Percentiles rank a stretch among this genome's conserved stretches.
Conservation (phyloP, 768 basidiomycete species). For the Lactifluus piperatus region DNA sequence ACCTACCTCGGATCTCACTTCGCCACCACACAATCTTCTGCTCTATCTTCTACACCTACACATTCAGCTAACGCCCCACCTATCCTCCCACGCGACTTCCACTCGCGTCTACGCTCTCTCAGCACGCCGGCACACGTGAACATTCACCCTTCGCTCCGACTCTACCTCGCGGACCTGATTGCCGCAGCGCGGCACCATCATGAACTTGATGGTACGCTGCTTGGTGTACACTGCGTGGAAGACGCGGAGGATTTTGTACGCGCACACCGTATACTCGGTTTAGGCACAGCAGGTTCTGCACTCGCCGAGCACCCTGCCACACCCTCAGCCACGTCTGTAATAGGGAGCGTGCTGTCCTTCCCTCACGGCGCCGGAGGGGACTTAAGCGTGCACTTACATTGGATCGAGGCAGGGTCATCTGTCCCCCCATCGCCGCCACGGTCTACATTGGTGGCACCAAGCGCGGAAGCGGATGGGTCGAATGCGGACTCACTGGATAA, state of each 20-base stretch:
- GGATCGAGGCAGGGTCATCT: neutral
- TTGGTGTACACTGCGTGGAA: conserved; percentile 49
- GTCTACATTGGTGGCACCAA: neutral
- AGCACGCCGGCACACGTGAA: conserved; percentile 12
- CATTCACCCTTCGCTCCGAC: conserved; percentile 35
- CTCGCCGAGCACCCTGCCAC: conserved; percentile 32
- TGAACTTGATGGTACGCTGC: conserved; percentile 56
- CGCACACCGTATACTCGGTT: conserved; percentile 57
- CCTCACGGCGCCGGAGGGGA: neutral
- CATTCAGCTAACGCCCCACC: neutral
- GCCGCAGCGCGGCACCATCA: conserved; percentile 66
- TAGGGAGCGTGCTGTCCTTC: conserved; percentile 1
- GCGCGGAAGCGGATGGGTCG: conserved; percentile 6
- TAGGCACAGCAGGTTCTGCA: conserved; percentile 52
- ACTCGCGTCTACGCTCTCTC: conserved; percentile 26
- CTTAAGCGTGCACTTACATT: neutral
- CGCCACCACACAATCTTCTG: conserved; percentile 24
- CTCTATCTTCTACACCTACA: conserved; percentile 18
- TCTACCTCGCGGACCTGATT: conserved; percentile 70
- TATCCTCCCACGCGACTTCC: conserved; percentile 24
- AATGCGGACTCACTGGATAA: conserved; percentile 24
- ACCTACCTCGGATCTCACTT: conserved; percentile 27
- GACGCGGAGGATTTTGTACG: conserved; percentile 62
- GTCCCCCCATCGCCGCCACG: neutral
- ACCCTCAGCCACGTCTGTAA: conserved; percentile 2